Evolutionary conservation across 768 basidiomycete genomes (phyloP).

Genomic region (Obba rivulosa): DNA sequence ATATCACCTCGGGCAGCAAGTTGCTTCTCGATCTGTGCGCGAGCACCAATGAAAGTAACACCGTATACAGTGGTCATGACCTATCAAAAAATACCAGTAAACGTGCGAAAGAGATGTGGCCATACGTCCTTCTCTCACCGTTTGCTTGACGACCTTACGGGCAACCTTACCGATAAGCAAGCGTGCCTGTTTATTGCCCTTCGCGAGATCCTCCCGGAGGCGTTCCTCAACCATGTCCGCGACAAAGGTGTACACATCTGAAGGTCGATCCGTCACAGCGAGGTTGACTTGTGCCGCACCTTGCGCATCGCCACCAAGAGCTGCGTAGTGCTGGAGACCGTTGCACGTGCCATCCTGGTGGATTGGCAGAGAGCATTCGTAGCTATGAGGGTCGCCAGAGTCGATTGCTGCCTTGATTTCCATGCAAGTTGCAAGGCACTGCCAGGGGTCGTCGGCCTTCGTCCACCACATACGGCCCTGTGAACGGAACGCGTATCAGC

Average conservation of each 20-base stretch:
- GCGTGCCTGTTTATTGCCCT: conserved; percentile 43
- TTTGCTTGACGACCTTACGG: conserved; percentile 97
- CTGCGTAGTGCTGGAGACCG: conserved; percentile 97
- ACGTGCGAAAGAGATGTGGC: too few species aligned
- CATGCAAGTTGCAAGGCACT: conserved; percentile 88
- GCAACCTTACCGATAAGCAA: conserved; percentile 74
- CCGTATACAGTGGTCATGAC: conserved; percentile 99
- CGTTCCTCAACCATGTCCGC: conserved; percentile 76
- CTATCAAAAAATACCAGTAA: conserved; percentile 29
- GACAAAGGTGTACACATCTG: conserved; percentile 93
- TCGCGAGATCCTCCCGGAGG: conserved; percentile 50
- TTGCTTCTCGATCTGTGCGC: conserved; percentile 91
- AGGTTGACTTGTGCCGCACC: conserved; percentile 95
- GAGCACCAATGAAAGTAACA: conserved; percentile 91
- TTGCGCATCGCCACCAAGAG: conserved; percentile 84
- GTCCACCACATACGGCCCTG: conserved; percentile 86
- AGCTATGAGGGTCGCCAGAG: conserved; percentile 54
- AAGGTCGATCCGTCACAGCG: conserved; percentile 74
- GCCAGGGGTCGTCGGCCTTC: conserved; percentile 94
- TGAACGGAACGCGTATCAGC: conserved; percentile 2
- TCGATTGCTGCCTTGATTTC: conserved; percentile 81
- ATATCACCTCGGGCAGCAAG: conserved; percentile 72
- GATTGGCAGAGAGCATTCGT: conserved; percentile 71
- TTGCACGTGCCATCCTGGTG: conserved; percentile 99
- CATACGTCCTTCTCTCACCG: conserved; percentile 42